Conservation (phyloP, 1,139 yeast species). For the Kurtzmaniella quercitrusa region DNA sequence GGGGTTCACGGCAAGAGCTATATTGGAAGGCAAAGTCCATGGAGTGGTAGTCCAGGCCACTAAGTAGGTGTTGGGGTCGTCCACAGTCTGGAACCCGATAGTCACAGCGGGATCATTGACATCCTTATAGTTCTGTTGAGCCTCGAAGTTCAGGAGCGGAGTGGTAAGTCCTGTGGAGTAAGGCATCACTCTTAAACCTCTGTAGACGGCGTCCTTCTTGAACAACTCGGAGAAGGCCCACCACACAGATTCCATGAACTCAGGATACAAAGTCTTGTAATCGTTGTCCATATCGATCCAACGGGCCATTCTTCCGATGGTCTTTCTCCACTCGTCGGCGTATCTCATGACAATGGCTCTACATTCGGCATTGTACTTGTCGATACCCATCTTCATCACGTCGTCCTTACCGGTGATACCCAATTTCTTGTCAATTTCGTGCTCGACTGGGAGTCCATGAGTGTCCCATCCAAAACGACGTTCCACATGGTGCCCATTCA, state of each 20-base stretch:
- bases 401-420: conserved; percentile 93
- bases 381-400: conserved; percentile 90
- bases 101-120: conserved; percentile 97
- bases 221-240: conserved; percentile 93
- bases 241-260: conserved; percentile 98
- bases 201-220: conserved; percentile 82
- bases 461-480: conserved; percentile 99
- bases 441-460: conserved; percentile 97
- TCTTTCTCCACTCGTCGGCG: conserved; percentile 89
- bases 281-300: conserved; percentile 99
- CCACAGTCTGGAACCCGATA: conserved; percentile 76
- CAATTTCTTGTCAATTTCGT: conserved; percentile 95
- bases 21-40: conserved; percentile 96
- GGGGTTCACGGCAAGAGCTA: conserved; percentile 90
- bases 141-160: conserved; percentile 95
- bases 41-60: conserved; percentile 99
- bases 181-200: conserved; percentile 97
- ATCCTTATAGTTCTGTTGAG: conserved; percentile 96
- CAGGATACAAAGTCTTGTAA: conserved; percentile 93
- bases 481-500: conserved; percentile 95
- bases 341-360: conserved; percentile 96
- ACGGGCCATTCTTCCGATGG: conserved; percentile 92
- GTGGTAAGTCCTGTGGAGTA: conserved; percentile 97
- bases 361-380: conserved; percentile 89
- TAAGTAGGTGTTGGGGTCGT: conserved; percentile 74